Percentiles rank a stretch among this genome's conserved stretches.
Evolutionary conservation across 179 eudicot species (phyloP).

Genomic region (Pouteria campechiana): DNA sequence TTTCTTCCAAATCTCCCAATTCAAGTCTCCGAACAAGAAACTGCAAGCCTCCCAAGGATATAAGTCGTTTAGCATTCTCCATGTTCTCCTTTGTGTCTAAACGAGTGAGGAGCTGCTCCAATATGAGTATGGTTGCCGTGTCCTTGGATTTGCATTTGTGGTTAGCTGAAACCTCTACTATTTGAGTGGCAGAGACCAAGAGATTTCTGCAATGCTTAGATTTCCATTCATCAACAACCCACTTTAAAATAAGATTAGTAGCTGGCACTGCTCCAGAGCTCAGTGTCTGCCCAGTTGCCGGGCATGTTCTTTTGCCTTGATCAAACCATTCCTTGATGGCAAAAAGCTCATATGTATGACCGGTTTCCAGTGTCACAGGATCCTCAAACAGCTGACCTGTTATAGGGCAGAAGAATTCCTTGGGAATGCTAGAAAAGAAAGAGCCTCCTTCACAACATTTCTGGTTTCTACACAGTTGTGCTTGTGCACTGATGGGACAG

Average conservation of each 20-base stretch:
- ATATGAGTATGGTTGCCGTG: conserved; percentile 10
- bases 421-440: conserved; percentile 20
- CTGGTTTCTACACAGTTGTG: conserved; percentile 8
- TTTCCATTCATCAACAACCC: conserved; percentile 34
- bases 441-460: conserved; percentile 4
- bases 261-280: conserved; percentile 22
- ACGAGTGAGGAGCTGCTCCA: conserved; percentile 27
- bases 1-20: conserved; percentile 24
- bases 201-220: conserved; percentile 14
- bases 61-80: conserved; percentile 15
- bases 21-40: conserved; percentile 27
- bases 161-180: conserved; percentile 5
- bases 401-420: conserved; percentile 40
- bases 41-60: conserved; percentile 35
- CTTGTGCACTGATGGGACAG: too few relatives aligned
- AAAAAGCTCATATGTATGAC: conserved; percentile 38
- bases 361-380: conserved; percentile 48
- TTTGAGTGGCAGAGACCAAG: conserved; percentile 9
- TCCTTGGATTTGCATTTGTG: conserved; percentile 3
- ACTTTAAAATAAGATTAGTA: conserved; percentile 33
- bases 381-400: conserved; percentile 36
- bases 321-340: conserved; percentile 30
- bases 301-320: conserved; percentile 31
- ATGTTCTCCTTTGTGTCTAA: conserved; percentile 18
- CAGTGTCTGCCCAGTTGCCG: conserved; percentile 21